Base-by-base conservation (phyloP, 2,329 filamentous ascomycete species). In the Coniochaeta hoffmannii region DNA sequence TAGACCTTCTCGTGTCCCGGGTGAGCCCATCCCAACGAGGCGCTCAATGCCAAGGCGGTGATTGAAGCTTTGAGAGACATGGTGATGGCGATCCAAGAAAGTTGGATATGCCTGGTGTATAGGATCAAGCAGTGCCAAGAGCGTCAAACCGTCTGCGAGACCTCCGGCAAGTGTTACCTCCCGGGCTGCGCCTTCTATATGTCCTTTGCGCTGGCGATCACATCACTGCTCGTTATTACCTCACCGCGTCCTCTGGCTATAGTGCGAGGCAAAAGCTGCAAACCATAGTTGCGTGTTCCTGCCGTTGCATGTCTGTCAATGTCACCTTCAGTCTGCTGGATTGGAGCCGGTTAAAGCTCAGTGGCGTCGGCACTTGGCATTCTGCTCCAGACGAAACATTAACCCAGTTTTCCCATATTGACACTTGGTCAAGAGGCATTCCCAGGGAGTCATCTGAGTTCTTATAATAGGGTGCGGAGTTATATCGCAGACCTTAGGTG, bases 1-100 rank as follows among this genome's bases (percentile, higher is more conserved):
- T 61, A 60, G 22, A 64, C 59, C 53, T 61, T 55, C 50, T 66
- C 62, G 58, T 61, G 59, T 53, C 62, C 64, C 12, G 64, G 65
- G 32, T 68, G 66, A 46, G 61, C 66, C 10, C 62, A 24, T 15
- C 51, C 60, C 35, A 63, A 50, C 19, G 63, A 55, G 24, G 61
- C 60, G 7, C 62, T 63, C 54, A 66, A 63, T 57, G 66, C 51
- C 26, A 60, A 52, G 55, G 57, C 57, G 22, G 60, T 56, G 1
- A 66, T 34, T 11, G 63, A 30, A 51, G 19, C 59, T 49, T 63
- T 64, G 54, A 65, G 49, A 57, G 55, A 55, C 64, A 66, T 66
- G 41, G 38, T 59, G 9, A 51, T 12, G 17, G 12, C 12, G 38
- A 24, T 44, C 24, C 19, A 14, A 6, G 22, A 12, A 26, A n/a